Evolutionary conservation across 495 filamentous ascomycete genomes (phyloP), one percentile per base, ranked within the genome.

Genomic region (Aspergillus heteromorphus): DNA sequence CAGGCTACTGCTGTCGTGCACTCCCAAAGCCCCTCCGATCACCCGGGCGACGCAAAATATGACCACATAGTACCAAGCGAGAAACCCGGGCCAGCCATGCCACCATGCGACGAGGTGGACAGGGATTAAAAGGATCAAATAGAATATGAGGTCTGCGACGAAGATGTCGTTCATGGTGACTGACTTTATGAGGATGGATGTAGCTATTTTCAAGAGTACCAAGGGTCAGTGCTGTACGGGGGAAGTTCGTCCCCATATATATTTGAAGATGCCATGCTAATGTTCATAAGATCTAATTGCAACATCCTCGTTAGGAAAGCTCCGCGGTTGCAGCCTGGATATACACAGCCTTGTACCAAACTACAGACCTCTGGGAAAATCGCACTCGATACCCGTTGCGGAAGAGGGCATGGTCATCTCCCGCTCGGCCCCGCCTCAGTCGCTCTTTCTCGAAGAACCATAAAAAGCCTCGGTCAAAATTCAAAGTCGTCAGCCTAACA

Each of bases 41-140:
- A 75, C 62, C 11, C 67, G 64, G 17, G 75, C 55, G 9, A 55
- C 56, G 52, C 70, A 76, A 43, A 76, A 78, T 5, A 59, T 50
- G 53, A 65, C 53, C 3, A 75, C 54, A 48, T 71, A 75, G 30
- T 59, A 45, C 72, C 72, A 78, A 31, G 70, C 69, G 1, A 78
- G 52, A 4, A 72, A 38, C 8, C 68, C 68, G 13, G 60, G 57
- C 23, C 55, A 56, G 2, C 74, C 65, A 45, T 77, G 73, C 18
- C 59, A 61, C 49, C 60, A 40, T 34, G 67, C 50, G 42, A 68
- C 49, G 55, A 68, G 76, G 34, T 70, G 48, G 17, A 55, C 40
- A 5, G 66, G 64, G n/a, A 65, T 52, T 9, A 62, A 45, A 38
- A 74, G 57, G 25, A 64, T 38, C 18, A 61, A 31, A 47, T 76